Conservation (phyloP, 2,329 filamentous ascomycete species). For the Graphium sp. region DNA sequence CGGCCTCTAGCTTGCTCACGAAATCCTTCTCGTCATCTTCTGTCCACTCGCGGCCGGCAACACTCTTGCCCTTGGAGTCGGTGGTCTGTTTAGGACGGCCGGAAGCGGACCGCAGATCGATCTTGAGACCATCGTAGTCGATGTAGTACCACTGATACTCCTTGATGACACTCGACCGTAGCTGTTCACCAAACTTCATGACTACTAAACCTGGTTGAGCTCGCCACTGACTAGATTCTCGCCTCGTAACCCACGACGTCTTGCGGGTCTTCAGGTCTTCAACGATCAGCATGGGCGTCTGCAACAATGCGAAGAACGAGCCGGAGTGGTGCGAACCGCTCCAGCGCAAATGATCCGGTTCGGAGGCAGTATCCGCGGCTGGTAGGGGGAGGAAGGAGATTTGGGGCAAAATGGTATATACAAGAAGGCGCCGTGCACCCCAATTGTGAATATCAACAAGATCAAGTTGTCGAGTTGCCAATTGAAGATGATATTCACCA, state of each 20-base stretch:
- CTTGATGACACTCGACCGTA: slow-evolving; percentile 87
- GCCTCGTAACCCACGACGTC: slow-evolving; percentile 21
- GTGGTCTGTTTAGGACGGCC: slow-evolving; percentile 18
- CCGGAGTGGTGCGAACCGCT: too few species aligned
- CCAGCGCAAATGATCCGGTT: too few species aligned
- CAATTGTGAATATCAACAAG: too few species aligned
- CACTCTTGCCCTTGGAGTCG: slow-evolving; percentile 17
- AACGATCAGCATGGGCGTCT: slow-evolving; percentile 30
- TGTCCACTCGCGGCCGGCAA: slow-evolving; percentile 51
- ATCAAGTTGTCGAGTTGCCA: too few species aligned
- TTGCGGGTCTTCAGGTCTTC: slow-evolving; percentile 27
- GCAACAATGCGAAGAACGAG: slow-evolving; percentile 5
- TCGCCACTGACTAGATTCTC: slow-evolving; percentile 13
- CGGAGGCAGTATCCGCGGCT: too few species aligned
- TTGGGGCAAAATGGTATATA: too few species aligned
- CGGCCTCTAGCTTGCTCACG: slow-evolving; percentile 69
- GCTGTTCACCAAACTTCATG: slow-evolving; percentile 90
- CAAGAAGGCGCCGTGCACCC: too few species aligned
- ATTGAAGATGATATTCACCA: too few species aligned
- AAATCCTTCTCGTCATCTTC: slow-evolving; percentile 87
- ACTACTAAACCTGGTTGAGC: slow-evolving; percentile 34
- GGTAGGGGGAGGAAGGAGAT: too few species aligned
- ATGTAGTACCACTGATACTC: slow-evolving; percentile 99
- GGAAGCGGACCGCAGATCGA: slow-evolving; percentile 61
- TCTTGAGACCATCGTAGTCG: slow-evolving; percentile 87